Conservation (phyloP, 305 asterid species). For the Petunia hybrid region DNA sequence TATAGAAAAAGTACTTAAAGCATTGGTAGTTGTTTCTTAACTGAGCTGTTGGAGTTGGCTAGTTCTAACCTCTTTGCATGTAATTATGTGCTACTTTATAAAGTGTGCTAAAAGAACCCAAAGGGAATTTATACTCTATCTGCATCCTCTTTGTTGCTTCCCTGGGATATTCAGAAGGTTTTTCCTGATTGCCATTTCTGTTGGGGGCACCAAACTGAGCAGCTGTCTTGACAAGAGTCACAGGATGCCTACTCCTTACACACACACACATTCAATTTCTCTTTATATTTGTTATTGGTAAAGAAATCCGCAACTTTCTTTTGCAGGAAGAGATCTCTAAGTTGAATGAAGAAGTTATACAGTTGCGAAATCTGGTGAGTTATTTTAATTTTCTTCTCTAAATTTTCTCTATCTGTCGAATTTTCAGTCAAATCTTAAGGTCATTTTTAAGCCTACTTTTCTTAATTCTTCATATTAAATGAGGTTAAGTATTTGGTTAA, state of each 20-base stretch:
- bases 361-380: constrained; percentile 65
- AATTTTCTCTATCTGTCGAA: neutral
- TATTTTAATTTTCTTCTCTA: constrained; percentile 21
- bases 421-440: too few relatives aligned
- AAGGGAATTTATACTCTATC: neutral
- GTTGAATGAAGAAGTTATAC: constrained; percentile 64
- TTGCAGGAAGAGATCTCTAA: constrained; percentile 82
- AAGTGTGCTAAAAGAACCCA: neutral
- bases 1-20: too few relatives aligned
- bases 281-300: constrained; percentile 28
- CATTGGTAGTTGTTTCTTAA: too few relatives aligned
- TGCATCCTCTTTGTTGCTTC: neutral
- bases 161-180: neutral
- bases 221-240: neutral
- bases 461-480: neutral
- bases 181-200: constrained; percentile 1
- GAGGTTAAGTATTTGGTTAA: constrained; percentile 9
- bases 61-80: neutral
- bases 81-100: neutral
- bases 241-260: constrained; percentile 24
- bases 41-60: neutral
- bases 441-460: neutral
- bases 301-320: constrained; percentile 27
- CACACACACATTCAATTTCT: neutral
- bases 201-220: neutral